Conservation (phyloP, 345 rosid genomes). For the Bruguiera sexangula region DNA sequence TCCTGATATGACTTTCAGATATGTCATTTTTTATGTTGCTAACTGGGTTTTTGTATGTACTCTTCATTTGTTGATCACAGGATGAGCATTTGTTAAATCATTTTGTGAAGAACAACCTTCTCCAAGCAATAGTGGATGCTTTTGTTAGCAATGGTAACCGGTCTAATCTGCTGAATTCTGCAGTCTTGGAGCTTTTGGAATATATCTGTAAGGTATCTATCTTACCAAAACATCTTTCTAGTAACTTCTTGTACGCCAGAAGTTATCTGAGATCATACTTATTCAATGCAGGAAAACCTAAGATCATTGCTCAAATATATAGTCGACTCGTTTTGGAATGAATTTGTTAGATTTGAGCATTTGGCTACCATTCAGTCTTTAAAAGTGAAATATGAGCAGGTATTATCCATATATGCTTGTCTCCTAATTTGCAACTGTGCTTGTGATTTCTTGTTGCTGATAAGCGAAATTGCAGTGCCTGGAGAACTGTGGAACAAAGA, state of each 20-base stretch:
- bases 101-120: conserved; percentile 76
- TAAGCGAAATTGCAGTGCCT: conserved; percentile 53
- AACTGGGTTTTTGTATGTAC: conserved; percentile 9
- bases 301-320: conserved; percentile 68
- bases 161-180: conserved; percentile 87
- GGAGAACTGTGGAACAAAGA: conserved; percentile 62
- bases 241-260: conserved; percentile 16
- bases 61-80: conserved; percentile 37
- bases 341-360: conserved; percentile 59
- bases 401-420: conserved; percentile 24
- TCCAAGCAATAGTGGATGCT: conserved; percentile 80
- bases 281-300: conserved; percentile 65
- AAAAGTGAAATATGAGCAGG: conserved; percentile 80
- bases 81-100: conserved; percentile 82
- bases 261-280: neutral
- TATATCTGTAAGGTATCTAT: conserved; percentile 75
- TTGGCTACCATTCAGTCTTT: conserved; percentile 54
- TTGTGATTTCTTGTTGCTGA: conserved; percentile 18
- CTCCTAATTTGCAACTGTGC: conserved; percentile 9
- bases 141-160: conserved; percentile 86
- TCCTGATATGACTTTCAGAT: too few relatives aligned
- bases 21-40: too few relatives aligned
- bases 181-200: conserved; percentile 88
- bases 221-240: neutral
- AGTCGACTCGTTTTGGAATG: conserved; percentile 81